Conservation (phyloP, 768 basidiomycete genomes). For the Pulveroboletus frians region DNA sequence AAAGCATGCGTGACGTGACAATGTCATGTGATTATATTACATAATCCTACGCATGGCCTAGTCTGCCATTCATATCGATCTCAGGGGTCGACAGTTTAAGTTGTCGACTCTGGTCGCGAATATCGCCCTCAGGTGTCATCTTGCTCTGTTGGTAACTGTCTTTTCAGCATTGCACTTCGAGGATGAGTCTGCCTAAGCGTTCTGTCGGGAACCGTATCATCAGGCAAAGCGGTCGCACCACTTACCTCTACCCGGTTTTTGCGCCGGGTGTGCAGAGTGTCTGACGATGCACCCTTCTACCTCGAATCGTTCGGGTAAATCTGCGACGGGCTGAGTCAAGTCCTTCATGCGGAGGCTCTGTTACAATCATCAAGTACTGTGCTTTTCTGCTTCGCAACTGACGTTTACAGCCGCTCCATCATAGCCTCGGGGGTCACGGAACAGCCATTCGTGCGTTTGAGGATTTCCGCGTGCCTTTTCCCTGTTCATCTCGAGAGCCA, state of each 20-base stretch:
- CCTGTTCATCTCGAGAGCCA: background rate
- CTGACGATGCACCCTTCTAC: background rate
- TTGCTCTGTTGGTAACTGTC: background rate
- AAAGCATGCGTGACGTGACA: conserved; percentile 8
- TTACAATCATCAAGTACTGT: background rate
- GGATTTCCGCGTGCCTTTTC: background rate
- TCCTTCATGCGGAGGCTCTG: background rate
- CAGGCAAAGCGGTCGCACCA: background rate
- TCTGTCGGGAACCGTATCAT: background rate
- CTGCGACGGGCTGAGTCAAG: background rate
- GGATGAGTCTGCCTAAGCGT: background rate
- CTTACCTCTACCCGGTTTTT: background rate
- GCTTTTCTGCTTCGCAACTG: background rate
- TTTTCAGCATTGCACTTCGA: background rate
- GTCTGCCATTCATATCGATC: background rate
- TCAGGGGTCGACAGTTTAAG: background rate
- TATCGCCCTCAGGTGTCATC: background rate
- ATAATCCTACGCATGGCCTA: no score
- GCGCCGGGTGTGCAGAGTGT: background rate
- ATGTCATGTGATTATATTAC: conserved; percentile 8
- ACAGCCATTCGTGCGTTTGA: background rate
- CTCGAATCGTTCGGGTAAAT: background rate
- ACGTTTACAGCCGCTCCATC: background rate
- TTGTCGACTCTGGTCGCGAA: background rate
- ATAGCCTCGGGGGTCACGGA: background rate